Base-by-base conservation (phyloP, 768 basidiomycete genomes). In the Boletus vinaceobasis region DNA sequence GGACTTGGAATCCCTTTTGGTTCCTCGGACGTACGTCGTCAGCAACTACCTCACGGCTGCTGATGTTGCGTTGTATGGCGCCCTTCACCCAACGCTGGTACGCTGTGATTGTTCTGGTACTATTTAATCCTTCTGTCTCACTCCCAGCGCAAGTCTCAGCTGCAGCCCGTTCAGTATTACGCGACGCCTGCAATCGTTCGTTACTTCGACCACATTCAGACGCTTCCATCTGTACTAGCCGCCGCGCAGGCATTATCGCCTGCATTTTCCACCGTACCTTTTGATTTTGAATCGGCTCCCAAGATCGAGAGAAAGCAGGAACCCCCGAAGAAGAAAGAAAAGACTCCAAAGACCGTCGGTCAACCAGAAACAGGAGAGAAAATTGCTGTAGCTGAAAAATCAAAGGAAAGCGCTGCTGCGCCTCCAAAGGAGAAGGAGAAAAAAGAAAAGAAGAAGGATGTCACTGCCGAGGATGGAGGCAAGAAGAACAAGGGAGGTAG, bases 131-230 rank as follows among this genome's bases (percentile, higher is more conserved):
- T 29, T n/a, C 27, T 14, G 23, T 55, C 56, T 65, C 33, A 71
- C 50, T 19, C 33, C 33, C 5, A 4, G 10, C 17, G 55, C 33
- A 68, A 96, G 87, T 82, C 88, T 9, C 83, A 86, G 65, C 75
- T 88, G 17, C 80, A 84, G 62, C 77, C 88, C 5, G 60, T 79
- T n/a, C 82, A 89, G 66, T 88, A 90, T 75, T 87, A 90, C 68
- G 74, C 85, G 17, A 81, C 85, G 51, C 93, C 96, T 6, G 80
- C 90, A 21, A 70, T 98, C 37, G 90, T 90, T 39, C 90, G 97
- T 43, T 98, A 96, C 78, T 96, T 98, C 68, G 89, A 95, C 72
- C 93, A 98, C 72, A 81, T 99, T 55, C 96, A 98, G 74, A 79
- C 83, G 43, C 77, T 77, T 21, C 77, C 86, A 7, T 70, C 79